Percentiles rank a stretch among this genome's conserved stretches.
phyloP scores from a whole-genome alignment of 2,329 filamentous ascomycete genomes.

The Ophidiomyces ophidiicola region DNA sequence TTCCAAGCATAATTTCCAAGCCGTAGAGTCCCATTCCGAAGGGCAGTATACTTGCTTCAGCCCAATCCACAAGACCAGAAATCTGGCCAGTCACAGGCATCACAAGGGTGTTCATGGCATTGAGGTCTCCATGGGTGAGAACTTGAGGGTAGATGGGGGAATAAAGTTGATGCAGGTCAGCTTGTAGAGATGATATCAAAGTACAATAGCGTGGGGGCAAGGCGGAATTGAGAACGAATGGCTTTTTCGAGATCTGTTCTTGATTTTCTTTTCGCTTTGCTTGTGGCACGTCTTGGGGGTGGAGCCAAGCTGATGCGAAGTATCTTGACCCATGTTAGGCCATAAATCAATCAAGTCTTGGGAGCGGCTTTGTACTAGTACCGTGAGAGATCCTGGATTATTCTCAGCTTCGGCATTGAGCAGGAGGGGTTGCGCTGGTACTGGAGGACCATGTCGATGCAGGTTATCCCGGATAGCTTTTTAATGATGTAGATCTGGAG shows the following conservation, averaged over 20 bases:
- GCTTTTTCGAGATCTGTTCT: not conserved
- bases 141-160: conserved; percentile 5
- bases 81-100: conserved; percentile 15
- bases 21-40: conserved; percentile 22
- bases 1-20: conserved; percentile 14
- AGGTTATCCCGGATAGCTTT: conserved; percentile 9
- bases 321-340: conserved; percentile 1
- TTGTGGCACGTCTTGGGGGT: conserved; percentile 2
- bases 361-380: not conserved
- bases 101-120: conserved; percentile 5
- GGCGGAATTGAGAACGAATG: not conserved
- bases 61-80: conserved; percentile 19
- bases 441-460: conserved; percentile 4
- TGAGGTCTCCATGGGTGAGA: conserved; percentile 8
- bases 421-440: conserved; percentile 1
- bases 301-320: conserved; percentile 6
- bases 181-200: conserved; percentile 1
- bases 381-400: conserved; percentile 8
- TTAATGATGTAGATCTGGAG: conserved; percentile 8
- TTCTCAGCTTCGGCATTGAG: conserved; percentile 1
- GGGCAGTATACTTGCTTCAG: conserved; percentile 17
- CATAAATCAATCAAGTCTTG: not conserved
- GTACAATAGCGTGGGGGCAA: not conserved
- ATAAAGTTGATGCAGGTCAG: conserved; percentile 1
- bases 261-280: conserved; percentile 1